Evolutionary conservation across 2,329 filamentous ascomycete genomes (phyloP).

Genomic region (Monilinia vaccinii-corymbosi): DNA sequence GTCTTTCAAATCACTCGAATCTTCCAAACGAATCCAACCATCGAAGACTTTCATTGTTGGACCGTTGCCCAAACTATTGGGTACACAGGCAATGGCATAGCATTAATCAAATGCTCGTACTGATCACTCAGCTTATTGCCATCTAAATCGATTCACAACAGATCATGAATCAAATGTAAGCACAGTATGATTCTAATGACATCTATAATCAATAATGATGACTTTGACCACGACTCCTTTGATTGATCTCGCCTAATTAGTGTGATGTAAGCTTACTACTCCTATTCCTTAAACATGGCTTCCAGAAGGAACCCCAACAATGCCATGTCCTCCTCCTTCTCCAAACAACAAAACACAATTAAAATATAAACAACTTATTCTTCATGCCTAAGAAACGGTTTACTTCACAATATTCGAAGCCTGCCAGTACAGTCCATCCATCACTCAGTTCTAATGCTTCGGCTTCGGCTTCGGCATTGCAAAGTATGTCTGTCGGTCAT

Average conservation of each 20-base stretch:
- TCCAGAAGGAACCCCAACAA: not conserved
- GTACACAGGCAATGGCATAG: no score
- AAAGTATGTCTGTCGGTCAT: conserved; percentile 15
- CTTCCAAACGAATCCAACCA: no score
- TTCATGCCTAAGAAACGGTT: conserved; percentile 57
- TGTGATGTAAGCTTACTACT: not conserved
- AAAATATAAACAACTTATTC: not conserved
- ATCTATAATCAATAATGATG: not conserved
- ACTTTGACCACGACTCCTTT: not conserved
- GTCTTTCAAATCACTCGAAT: no score
- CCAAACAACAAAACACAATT: not conserved
- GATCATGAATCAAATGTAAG: not conserved
- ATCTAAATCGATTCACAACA: no score
- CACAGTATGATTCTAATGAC: not conserved
- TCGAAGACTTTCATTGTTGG: no score
- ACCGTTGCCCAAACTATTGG: no score
- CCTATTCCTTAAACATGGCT: not conserved
- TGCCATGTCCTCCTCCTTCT: not conserved
- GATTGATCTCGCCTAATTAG: not conserved
- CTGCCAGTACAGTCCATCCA: conserved; percentile 44
- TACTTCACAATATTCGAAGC: conserved; percentile 47
- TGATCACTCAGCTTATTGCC: no score
- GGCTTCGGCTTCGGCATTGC: conserved; percentile 25
- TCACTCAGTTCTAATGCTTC: conserved; percentile 33
- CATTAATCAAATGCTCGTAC: no score